Percentiles rank a stretch among this genome's conserved stretches.
Conservation (phyloP, 768 basidiomycete species). For the Termitomyces sp. region DNA sequence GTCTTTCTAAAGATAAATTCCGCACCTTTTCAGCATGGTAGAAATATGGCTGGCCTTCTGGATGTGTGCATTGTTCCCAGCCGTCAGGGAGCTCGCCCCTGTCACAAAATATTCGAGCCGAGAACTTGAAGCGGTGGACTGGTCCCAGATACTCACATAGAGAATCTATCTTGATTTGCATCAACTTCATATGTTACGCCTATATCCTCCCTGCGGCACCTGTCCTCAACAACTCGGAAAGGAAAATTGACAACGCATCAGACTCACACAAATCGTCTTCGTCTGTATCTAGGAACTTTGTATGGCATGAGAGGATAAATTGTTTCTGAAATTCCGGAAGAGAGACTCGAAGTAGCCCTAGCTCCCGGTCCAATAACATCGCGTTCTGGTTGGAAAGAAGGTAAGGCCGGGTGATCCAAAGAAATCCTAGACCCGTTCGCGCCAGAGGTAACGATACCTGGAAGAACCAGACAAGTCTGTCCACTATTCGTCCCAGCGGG, state of each 20-base stretch:
- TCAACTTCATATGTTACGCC: background rate
- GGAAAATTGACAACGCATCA: background rate
- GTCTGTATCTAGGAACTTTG: background rate
- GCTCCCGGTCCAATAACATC: background rate
- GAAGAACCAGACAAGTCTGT: background rate
- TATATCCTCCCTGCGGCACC: background rate
- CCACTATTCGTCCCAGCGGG: background rate
- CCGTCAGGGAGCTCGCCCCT: constrained; percentile 2
- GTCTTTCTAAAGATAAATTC: background rate
- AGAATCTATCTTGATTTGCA: background rate
- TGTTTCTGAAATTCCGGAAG: background rate
- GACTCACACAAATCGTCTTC: background rate
- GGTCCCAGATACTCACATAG: background rate
- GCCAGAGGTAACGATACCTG: background rate
- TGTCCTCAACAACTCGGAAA: too few relatives aligned
- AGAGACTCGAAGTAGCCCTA: background rate
- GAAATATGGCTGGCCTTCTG: constrained; percentile 13
- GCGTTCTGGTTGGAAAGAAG: background rate
- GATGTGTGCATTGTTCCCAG: constrained; percentile 5
- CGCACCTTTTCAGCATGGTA: constrained; percentile 4
- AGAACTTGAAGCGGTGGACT: too few relatives aligned
- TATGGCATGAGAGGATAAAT: background rate
- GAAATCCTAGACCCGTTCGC: background rate
- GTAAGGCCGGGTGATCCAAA: background rate
- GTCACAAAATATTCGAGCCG: background rate